Evolutionary conservation across 1,139 yeast genomes (phyloP).

Genomic region (Blastobotrys raffinosifermentans): DNA sequence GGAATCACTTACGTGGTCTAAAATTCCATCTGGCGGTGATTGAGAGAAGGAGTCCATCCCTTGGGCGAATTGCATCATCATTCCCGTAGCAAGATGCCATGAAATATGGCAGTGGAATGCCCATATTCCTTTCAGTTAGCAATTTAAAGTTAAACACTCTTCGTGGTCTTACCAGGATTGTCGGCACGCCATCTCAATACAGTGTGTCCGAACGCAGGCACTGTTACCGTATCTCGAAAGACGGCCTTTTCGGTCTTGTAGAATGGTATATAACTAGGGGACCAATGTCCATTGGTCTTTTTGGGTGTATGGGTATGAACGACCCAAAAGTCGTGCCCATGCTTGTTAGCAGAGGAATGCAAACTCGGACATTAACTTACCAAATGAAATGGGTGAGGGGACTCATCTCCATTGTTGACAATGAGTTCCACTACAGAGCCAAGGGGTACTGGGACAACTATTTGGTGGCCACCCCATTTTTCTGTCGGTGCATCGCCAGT

Average conservation of each 20-base stretch:
- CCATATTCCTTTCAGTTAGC: slow-evolving; percentile 52
- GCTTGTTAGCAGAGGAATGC: too few species aligned
- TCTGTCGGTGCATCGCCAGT: slow-evolving; percentile 8
- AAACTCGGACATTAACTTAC: slow-evolving; percentile 1
- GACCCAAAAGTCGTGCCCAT: slow-evolving; percentile 45
- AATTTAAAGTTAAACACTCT: not conserved
- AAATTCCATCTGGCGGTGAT: not conserved
- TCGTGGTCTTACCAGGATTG: slow-evolving; percentile 42
- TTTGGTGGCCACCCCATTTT: slow-evolving; percentile 25
- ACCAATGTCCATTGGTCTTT: slow-evolving; percentile 26
- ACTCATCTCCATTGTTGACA: slow-evolving; percentile 68
- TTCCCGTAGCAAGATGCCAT: slow-evolving; percentile 78
- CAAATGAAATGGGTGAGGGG: slow-evolving; percentile 84
- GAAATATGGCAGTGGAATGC: slow-evolving; percentile 79
- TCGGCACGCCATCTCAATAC: slow-evolving; percentile 61
- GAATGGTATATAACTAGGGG: slow-evolving; percentile 42
- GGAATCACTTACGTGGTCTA: slow-evolving; percentile 1
- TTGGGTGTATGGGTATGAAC: slow-evolving; percentile 44
- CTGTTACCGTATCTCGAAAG: slow-evolving; percentile 55
- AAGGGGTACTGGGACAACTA: slow-evolving; percentile 40
- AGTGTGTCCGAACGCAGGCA: slow-evolving; percentile 56
- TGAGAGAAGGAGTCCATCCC: slow-evolving; percentile 16
- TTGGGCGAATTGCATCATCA: slow-evolving; percentile 43
- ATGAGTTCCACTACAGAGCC: slow-evolving; percentile 63
- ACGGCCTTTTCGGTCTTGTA: slow-evolving; percentile 55